Base-by-base conservation (phyloP, 495 filamentous ascomycete genomes). In the Poronia punctata region DNA sequence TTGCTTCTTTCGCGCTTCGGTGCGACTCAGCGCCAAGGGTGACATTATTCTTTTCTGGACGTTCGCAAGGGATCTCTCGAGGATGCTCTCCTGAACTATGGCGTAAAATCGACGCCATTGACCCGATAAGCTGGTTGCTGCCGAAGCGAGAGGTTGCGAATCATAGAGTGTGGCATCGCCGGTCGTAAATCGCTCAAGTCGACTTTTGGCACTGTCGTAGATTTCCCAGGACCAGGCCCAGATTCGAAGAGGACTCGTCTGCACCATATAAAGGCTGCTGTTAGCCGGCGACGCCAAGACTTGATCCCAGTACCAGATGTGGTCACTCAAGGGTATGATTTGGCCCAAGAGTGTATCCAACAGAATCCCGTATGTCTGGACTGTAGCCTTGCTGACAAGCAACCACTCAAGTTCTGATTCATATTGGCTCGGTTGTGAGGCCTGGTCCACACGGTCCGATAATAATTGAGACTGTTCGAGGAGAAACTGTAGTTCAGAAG, bases 251-350 rank as follows among this genome's bases (percentile, higher is more conserved):
- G 92, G 92, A 1, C 79, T 83, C 2, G 80, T 93, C 54, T 98
- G 92, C 6, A 92, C 59, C 0, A 82, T 78, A 56, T 95, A 95
- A 1, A 94, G 46, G 15, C 76, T 78, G 37, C 80, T 84, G 48
- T 79, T 79, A 39, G 75, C 68, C 25, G 81, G 75, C 9, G 85
- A 89, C 1, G 75, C 72, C 28, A 92, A 61, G 1, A 95, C 72
- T 39, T 88, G 79, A 44, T 94, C 84, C 92, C 92, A 98, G 54
- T 97, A 97, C 64, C 78, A 83, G 25, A 93, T 82, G 52, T 96
- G 86, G 28, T 92, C 80, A 38, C 76, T 79, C 7, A 98, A 51
- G 0, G 78, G 76, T n/a, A 92, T 76, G 11, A 85, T 87, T 46
- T 88, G 80, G 20, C 88, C 79, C 4, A 95, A 64, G 2, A 97